Evolutionary conservation across 2,329 filamentous ascomycete species (phyloP), one percentile per base, ranked within the genome.

Genomic region (Thielaviopsis euricoi): DNA sequence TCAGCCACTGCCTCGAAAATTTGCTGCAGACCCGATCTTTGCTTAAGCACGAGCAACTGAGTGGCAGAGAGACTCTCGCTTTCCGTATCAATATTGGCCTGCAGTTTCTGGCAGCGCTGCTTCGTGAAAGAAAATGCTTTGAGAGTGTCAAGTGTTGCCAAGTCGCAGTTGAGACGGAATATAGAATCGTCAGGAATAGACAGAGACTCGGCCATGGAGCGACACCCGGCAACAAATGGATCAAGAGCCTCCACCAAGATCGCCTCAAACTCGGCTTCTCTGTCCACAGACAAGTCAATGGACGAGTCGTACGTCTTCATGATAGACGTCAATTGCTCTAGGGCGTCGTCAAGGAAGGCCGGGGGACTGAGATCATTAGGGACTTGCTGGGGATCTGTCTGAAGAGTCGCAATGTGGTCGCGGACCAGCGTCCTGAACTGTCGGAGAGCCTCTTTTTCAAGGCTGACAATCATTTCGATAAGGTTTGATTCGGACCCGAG

Each of bases 241-340:
- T 95, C 87, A 40, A 97, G 81, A 0, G 89, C 84, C 65, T 91
- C 87, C 48, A 76, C 75, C 19, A 96, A 74, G 21, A 95, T 82
- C 6, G 82, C 78, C 52, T 86, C 78, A 65, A 96, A 95, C 43
- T 82, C 83, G 46, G 79, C 77, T 61, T 85, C 83, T 55, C 78
- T 75, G 60, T 81, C 76, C 9, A 76, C 71, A 1, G 74, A 70
- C 2, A 78, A 71, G 1, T 83, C 80, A 23, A 93, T 74, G 0
- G 90, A 95, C 1, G 86, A 86, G 63, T 95, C 89, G 66, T 90
- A 91, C 21, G 86, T 93, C 67, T 86, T 87, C 76, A 95, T 86
- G 55, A 97, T 83, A 6, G 81, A 77, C 40, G 77, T 80, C 9
- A 98, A 74, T 63, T 87, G 86, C 62, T 89, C 83, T 1, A 98